Conservation (phyloP, 164 flowering plant species). For the Nelumbo lutea region DNA sequence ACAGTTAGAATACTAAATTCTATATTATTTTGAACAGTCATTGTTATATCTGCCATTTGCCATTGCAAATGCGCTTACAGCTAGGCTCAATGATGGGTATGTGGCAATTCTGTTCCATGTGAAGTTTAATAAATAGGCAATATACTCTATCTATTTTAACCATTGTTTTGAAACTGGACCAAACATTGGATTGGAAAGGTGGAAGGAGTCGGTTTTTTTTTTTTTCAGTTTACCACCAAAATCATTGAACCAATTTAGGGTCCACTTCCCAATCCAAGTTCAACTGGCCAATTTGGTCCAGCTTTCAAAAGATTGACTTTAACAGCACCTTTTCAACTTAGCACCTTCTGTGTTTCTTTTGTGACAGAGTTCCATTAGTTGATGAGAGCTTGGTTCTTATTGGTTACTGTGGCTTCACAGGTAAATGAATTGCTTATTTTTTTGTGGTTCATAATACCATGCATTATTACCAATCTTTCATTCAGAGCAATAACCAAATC, state of each 20-base stretch:
- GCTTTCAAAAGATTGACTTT: not conserved
- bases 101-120: constrained; percentile 8
- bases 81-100: constrained; percentile 85
- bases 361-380: constrained; percentile 72
- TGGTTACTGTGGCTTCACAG: constrained; percentile 72
- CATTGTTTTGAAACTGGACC: not conserved
- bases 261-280: no score
- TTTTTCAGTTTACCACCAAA: no score
- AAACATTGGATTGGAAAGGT: no score
- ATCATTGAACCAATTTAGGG: no score
- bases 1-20: not conserved
- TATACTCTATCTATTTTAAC: not conserved
- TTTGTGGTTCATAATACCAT: not conserved
- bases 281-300: no score
- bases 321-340: not conserved
- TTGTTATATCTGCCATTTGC: constrained; percentile 92
- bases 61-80: constrained; percentile 86
- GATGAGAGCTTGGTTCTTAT: constrained; percentile 77
- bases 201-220: no score
- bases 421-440: constrained; percentile 27
- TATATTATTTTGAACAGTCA: constrained; percentile 45
- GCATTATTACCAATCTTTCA: not conserved
- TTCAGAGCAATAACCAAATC: not conserved
- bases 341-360: constrained; percentile 4
- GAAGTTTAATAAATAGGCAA: not conserved